Evolutionary conservation across 495 filamentous ascomycete species (phyloP), one percentile per base, ranked within the genome.

Genomic region (Penicillium steckii): DNA sequence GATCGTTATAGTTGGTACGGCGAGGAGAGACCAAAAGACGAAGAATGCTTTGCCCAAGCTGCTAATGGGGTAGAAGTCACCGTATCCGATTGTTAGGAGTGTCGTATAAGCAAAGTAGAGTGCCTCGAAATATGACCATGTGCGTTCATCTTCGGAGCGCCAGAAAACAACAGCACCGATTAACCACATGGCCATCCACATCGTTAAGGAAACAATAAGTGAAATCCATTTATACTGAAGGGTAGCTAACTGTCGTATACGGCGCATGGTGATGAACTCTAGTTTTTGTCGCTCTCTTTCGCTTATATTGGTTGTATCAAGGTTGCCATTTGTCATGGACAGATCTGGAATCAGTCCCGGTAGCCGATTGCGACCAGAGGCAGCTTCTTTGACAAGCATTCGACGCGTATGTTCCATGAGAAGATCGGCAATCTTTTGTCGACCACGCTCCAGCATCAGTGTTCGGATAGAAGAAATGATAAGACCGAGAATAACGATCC

Each of bases 1-100:
- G 32, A 94, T 85, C 0, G 91, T 95, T 62, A 91, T 80, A 3
- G 86, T 83, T 1, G 91, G 91, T 2, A 96, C 73, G 2, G 91
- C 89, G 3, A 95, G 78, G 3, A 96, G 68, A 19, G 87, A 87
- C 91, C 91, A 96, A 56, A 95, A 85, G 10, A 96, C 90, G 69
- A 94, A 96, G 62, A 95, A 93, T 0, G 87, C 70, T 60, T 85
- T 88, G 1, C 87, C 89, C 2, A 84, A 75, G 55, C 88, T 90
- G 26, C 83, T 88, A 7, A 80, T 68, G 0, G 86, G 88, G 25
- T 80, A 81, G 25, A 85, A 74, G 54, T 95, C 90, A 3, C 91
- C 91, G 58, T 91, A 96, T 0, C 91, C 91, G 45, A 96, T 90
- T 1, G 91, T 95, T 5, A 92, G 74, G 27, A 95, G 77, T 3